Evolutionary conservation across 768 basidiomycete genomes (phyloP), one percentile per base, ranked within the genome.

Genomic region (Trametes sanguinea): DNA sequence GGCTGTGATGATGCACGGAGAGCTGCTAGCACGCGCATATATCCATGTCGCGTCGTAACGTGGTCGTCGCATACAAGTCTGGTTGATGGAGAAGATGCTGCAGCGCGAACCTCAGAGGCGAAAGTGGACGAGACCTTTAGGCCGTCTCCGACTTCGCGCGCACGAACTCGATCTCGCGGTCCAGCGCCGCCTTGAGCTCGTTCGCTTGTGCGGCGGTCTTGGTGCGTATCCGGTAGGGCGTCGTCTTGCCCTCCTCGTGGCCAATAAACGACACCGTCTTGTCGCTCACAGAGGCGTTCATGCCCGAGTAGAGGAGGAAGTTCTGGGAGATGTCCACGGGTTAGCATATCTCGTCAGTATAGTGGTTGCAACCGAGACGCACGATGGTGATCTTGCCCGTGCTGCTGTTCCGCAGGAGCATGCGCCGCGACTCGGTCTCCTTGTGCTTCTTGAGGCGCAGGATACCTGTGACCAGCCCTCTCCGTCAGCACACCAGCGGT

Each of bases 311-410:
- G 40, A 92, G 71, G 57, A 80, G 81, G 78, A 92, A 92, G 72
- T 93, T 93, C 91, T 93, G 69, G n/a, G 30, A 16, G n/a, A 46
- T 29, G 39, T 45, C 32, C 30, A 33, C 22, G 30, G 9, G 22
- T 2, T 42, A 43, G n/a, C 22, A n/a, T 14, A 16, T 6, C 14
- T 14, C 46, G 17, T 52, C 22, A 22, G 37, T 13, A n/a, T 6
- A 11, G 11, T 37, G 35, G 35, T 8, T 8, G 16, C 16, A 37
- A 32, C 4, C 17, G 44, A 50, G 17, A 82, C 89, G 51, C 61
- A 93, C 91, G 44, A 93, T 78, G 58, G 83, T 77, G 64, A 94
- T 84, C 71, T 88, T 90, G 16, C 90, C 90, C 27, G 88, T 90
- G 50, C 75, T 82, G 67, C 84, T 89, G 65, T 90, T 91, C 56